Base-by-base conservation (phyloP, 257 asterid species). In the Penstemon davidsonii region DNA sequence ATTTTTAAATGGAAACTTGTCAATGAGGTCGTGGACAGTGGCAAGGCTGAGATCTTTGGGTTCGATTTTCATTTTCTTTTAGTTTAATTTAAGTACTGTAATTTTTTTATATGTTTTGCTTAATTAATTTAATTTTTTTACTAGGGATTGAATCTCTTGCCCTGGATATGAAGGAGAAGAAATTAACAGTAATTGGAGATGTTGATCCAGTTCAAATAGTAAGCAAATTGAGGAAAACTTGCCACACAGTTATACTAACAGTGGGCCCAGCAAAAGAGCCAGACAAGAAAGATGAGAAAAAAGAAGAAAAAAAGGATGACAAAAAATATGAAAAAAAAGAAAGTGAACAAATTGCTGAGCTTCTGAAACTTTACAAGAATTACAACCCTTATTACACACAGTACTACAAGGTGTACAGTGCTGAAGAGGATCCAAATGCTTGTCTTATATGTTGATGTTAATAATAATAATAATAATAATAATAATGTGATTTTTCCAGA, bases 201-300 rank as follows among this genome's bases (percentile, higher is more conserved):
- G 60, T 65, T 3, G 70, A 84, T 69, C 85, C 85, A 3, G 83
- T 79, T 10, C 65, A 70, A 25, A 43, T 84, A 1, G 87, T 82
- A 74, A 18, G 62, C 53, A 84, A 79, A 64, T 12, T 84, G 79
- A 82, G 83, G 43, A 84, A 82, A 62, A 62, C 44, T 4, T 84
- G 79, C 76, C 72, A 50, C 72, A 49, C 90, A 5, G 84, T 79
- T 13, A 67, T 84, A 47, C 58, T 84, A 0, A 77, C 87, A 6
- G 87, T 84, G 11, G 85, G 87, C 25, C 87, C 90, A 0, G 82
- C 83, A 1, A 83, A 83, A 43, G 86, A 80, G 66, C 80, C 78
- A 1, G 86, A 78, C 6, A 78, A 80, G 65, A 71, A 68, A 0
- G 83, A 66, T 2, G 71, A 67, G 4, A 73, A 69, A 8, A 78